These are phyloP conservation scores for Camillea tinctor DNA, from an alignment of 2,329 filamentous ascomycete species.

Conservation along the genomic window DNA sequence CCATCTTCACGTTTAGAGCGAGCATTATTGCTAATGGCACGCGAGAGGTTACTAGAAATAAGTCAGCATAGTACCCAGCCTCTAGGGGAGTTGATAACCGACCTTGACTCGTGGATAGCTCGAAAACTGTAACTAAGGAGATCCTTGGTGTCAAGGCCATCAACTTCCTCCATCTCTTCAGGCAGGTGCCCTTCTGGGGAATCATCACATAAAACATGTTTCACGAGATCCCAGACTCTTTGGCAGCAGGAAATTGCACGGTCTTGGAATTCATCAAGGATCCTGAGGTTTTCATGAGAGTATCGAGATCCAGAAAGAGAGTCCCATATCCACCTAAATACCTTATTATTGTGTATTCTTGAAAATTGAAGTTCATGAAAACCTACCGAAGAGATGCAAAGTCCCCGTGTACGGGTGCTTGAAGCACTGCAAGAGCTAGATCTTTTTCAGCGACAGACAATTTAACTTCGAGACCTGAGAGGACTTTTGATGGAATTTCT, in stretches of 20 bases:
- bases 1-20: conserved; percentile 45
- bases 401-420: conserved; percentile 67
- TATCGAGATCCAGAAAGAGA: conserved; percentile 45
- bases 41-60: conserved; percentile 65
- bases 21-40: conserved; percentile 56
- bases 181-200: conserved; percentile 87
- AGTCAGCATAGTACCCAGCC: conserved; percentile 23
- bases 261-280: conserved; percentile 44
- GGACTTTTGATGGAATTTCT: conserved; percentile 54
- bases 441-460: conserved; percentile 62
- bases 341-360: conserved; percentile 14
- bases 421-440: conserved; percentile 64
- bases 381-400: conserved; percentile 64
- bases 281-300: conserved; percentile 34
- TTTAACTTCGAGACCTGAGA: conserved; percentile 63
- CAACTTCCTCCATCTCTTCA: conserved; percentile 69
- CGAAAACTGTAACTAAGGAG: conserved; percentile 93
- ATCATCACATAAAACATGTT: conserved; percentile 81
- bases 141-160: conserved; percentile 79
- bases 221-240: conserved; percentile 75
- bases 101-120: conserved; percentile 92
- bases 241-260: conserved; percentile 61
- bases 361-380: background rate
- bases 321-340: conserved; percentile 50
- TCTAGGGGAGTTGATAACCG: conserved; percentile 21